Evolutionary conservation across 352 stramenopile species (phyloP), one percentile per base, ranked within the genome.

Genomic region (Discostella stelligera): DNA sequence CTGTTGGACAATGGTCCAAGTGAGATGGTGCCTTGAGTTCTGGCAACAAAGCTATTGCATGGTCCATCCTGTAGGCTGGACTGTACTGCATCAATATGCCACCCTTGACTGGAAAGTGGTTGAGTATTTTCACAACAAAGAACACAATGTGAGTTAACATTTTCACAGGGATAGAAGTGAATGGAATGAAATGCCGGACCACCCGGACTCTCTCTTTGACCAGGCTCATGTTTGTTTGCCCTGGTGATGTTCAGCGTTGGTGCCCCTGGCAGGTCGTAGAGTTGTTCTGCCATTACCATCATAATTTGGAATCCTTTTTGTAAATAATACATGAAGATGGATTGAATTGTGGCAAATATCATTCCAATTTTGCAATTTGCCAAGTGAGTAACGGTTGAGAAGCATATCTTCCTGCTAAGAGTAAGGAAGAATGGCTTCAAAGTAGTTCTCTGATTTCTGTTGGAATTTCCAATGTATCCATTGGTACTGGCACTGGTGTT

Each of bases 401-500:
- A 59, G 27, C 27, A 32, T 32, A 55, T 55, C 49, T 55, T 55
- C 49, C 49, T 55, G 25, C 25, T 55, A 0, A 55, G 14, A 55
- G 49, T 55, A 0, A 20, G 3, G n/a, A 55, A 55, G 14, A 30
- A 55, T 23, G 49, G 49, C 14, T 23, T 54, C 3, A 3, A 14
- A 18, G 18, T 54, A 18, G 23, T 18, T n/a, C n/a, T n/a, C n/a
- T n/a, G n/a, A n/a, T n/a, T n/a, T n/a, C n/a, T n/a, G n/a, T n/a
- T n/a, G n/a, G n/a, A n/a, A n/a, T n/a, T n/a, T n/a, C n/a, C n/a
- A n/a, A n/a, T n/a, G n/a, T n/a, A n/a, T n/a, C n/a, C n/a, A n/a
- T n/a, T n/a, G n/a, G n/a, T n/a, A n/a, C n/a, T n/a, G n/a, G n/a
- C n/a, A n/a, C n/a, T n/a, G n/a, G n/a, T n/a, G n/a, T n/a, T n/a